phyloP scores from a whole-genome alignment of 768 basidiomycete genomes.

The Epithele typhae region DNA sequence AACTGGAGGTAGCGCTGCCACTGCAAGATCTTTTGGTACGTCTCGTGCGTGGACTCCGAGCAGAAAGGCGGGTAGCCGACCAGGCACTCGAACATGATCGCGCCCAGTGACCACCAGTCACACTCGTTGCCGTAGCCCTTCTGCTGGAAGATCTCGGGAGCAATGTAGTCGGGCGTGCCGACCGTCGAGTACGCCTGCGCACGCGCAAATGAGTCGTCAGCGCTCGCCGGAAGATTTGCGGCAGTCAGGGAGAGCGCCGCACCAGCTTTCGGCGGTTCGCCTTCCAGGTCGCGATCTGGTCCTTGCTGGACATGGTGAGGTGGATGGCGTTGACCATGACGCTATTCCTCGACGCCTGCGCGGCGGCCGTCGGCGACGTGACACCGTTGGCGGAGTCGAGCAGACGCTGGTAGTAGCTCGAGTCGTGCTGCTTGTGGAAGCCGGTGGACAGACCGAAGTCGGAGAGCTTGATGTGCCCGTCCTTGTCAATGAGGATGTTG shows the following conservation, averaged over 20 bases:
- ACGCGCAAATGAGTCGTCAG: neutral
- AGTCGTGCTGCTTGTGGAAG: slow-evolving; percentile 97
- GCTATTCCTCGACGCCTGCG: slow-evolving; percentile 69
- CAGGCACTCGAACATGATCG: slow-evolving; percentile 97
- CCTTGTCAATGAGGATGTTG: slow-evolving; percentile 97
- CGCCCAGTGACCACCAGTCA: slow-evolving; percentile 99
- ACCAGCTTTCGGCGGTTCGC: slow-evolving; percentile 95
- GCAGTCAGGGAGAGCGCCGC: slow-evolving; percentile 18
- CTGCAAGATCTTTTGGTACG: slow-evolving; percentile 96
- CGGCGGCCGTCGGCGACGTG: slow-evolving; percentile 34
- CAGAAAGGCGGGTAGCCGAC: slow-evolving; percentile 98
- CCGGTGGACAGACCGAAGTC: slow-evolving; percentile 99
- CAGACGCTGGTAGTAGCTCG: slow-evolving; percentile 88
- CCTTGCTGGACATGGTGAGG: slow-evolving; percentile 89
- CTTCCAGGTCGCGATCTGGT: slow-evolving; percentile 97
- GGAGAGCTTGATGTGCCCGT: slow-evolving; percentile 95
- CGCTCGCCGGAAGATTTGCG: neutral
- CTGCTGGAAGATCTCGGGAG: slow-evolving; percentile 94
- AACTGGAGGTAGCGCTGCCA: slow-evolving; percentile 85
- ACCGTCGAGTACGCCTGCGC: slow-evolving; percentile 93
- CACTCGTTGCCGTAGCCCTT: slow-evolving; percentile 98
- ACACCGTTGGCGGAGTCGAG: slow-evolving; percentile 62
- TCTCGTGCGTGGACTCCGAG: slow-evolving; percentile 94
- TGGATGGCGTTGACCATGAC: slow-evolving; percentile 98
- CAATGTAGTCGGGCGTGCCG: slow-evolving; percentile 95